Evolutionary conservation across 768 basidiomycete species (phyloP).

Genomic region (Amanita phalloides): DNA sequence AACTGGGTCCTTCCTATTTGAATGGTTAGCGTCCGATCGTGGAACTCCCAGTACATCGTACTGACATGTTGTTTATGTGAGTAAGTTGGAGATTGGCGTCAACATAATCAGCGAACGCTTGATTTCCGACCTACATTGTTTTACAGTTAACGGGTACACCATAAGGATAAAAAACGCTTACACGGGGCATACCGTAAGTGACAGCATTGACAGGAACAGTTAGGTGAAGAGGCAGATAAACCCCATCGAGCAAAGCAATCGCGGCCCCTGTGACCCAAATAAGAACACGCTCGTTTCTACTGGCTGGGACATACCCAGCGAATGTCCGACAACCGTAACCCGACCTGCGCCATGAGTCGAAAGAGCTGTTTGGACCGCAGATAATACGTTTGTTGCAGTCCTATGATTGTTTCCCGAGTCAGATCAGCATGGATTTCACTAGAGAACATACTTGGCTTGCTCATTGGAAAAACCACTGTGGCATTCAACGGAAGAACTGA

Average conservation of each 20-base stretch:
- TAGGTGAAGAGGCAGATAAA: constrained; percentile 44
- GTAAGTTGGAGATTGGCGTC: constrained; percentile 37
- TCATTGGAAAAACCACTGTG: constrained; percentile 34
- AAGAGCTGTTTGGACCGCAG: constrained; percentile 29
- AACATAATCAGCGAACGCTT: constrained; percentile 51
- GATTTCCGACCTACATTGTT: constrained; percentile 37
- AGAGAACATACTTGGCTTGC: constrained; percentile 23
- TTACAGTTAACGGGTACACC: background rate
- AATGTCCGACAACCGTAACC: constrained; percentile 37
- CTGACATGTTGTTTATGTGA: constrained; percentile 44
- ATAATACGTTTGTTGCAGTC: constrained; percentile 27
- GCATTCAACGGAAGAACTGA: constrained; percentile 26
- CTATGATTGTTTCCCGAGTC: constrained; percentile 12
- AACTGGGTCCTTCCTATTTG: constrained; percentile 24
- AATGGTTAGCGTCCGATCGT: background rate
- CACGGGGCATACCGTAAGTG: constrained; percentile 33
- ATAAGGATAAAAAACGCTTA: constrained; percentile 11
- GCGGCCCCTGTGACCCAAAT: constrained; percentile 30
- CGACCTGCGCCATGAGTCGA: constrained; percentile 20
- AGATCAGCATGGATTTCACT: background rate
- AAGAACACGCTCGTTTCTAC: background rate
- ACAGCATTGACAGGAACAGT: constrained; percentile 23
- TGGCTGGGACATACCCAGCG: constrained; percentile 21
- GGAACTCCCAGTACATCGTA: background rate
- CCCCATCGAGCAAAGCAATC: constrained; percentile 41